Percentiles rank a stretch among this genome's conserved stretches.
Conservation (phyloP, 1,284 basidiomycete genomes). For the Papiliotrema laurentii region DNA sequence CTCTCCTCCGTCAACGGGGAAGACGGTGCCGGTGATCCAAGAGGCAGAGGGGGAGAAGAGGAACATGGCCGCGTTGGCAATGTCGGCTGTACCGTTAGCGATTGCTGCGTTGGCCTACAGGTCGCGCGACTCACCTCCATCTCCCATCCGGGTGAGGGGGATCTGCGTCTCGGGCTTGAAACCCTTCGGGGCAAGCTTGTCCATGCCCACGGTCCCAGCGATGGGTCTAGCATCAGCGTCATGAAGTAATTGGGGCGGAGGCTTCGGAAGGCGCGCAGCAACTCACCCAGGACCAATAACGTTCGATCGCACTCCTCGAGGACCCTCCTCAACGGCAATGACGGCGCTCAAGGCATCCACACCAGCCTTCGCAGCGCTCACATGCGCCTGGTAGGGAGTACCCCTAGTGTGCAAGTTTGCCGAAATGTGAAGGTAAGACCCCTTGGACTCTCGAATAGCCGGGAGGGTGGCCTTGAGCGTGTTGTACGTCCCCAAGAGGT, state of each 20-base stretch:
- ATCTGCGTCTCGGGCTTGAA: slow-evolving; percentile 38
- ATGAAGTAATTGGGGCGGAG: neutral
- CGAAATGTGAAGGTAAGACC: slow-evolving; percentile 85
- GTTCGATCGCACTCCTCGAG: slow-evolving; percentile 87
- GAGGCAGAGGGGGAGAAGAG: slow-evolving; percentile 83
- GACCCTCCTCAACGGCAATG: slow-evolving; percentile 88
- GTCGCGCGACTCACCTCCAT: slow-evolving; percentile 45
- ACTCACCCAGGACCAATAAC: slow-evolving; percentile 72
- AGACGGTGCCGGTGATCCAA: slow-evolving; percentile 68
- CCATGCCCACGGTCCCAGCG: slow-evolving; percentile 75
- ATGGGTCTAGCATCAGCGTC: slow-evolving; percentile 56
- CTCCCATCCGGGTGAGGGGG: slow-evolving; percentile 64
- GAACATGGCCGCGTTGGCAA: slow-evolving; percentile 76
- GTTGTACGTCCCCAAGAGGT: slow-evolving; percentile 88
- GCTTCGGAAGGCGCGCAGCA: too few relatives aligned
- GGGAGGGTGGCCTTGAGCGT: slow-evolving; percentile 86
- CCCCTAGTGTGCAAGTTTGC: slow-evolving; percentile 86
- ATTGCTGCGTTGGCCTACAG: neutral
- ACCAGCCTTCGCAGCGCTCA: slow-evolving; percentile 91
- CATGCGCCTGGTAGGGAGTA: slow-evolving; percentile 88
- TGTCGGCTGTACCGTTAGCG: slow-evolving; percentile 53
- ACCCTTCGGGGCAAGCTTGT: slow-evolving; percentile 59
- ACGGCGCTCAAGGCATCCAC: slow-evolving; percentile 82
- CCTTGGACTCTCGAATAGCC: slow-evolving; percentile 65
- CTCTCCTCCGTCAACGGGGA: slow-evolving; percentile 47